Percentiles rank a stretch among this genome's conserved stretches.
These are phyloP conservation scores for Pichia scutulata DNA, from an alignment of 805 yeast species.

Conservation along the genomic window DNA sequence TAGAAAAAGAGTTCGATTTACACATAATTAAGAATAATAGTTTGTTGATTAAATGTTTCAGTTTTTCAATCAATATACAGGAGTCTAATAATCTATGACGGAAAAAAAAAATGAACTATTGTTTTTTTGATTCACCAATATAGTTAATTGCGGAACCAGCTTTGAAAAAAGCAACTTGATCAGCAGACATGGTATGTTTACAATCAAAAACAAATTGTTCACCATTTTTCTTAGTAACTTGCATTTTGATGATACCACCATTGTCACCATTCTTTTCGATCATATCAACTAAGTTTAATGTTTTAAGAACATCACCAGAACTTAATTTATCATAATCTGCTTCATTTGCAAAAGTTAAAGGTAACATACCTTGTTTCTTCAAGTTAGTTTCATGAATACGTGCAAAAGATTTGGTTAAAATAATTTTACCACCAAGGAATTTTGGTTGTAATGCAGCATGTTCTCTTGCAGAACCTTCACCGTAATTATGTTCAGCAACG, in stretches of 20 bases:
- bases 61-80: background rate
- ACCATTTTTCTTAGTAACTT: slow-evolving; percentile 71
- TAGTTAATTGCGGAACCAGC: slow-evolving; percentile 96
- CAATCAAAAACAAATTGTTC: slow-evolving; percentile 60
- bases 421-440: slow-evolving; percentile 85
- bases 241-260: slow-evolving; percentile 70
- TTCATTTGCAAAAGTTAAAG: slow-evolving; percentile 86
- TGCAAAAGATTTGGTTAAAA: slow-evolving; percentile 91
- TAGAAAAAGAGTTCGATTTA: background rate
- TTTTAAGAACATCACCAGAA: slow-evolving; percentile 72
- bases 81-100: background rate
- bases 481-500: slow-evolving; percentile 95
- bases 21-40: slow-evolving; percentile 4
- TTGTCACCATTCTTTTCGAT: slow-evolving; percentile 76
- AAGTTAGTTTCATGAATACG: slow-evolving; percentile 97
- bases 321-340: slow-evolving; percentile 76
- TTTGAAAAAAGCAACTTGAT: slow-evolving; percentile 91
- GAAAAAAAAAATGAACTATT: background rate
- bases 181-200: slow-evolving; percentile 95
- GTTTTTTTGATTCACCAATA: slow-evolving; percentile 38
- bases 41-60: background rate
- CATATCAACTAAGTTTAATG: slow-evolving; percentile 68
- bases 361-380: slow-evolving; percentile 97
- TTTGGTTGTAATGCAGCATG: slow-evolving; percentile 96
- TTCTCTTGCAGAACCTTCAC: slow-evolving; percentile 99